A percentile compares a stretch with the other conserved stretches of the same genome.
Conservation (phyloP, 176 grass and related monocot genomes). For the Lolium perenne region DNA sequence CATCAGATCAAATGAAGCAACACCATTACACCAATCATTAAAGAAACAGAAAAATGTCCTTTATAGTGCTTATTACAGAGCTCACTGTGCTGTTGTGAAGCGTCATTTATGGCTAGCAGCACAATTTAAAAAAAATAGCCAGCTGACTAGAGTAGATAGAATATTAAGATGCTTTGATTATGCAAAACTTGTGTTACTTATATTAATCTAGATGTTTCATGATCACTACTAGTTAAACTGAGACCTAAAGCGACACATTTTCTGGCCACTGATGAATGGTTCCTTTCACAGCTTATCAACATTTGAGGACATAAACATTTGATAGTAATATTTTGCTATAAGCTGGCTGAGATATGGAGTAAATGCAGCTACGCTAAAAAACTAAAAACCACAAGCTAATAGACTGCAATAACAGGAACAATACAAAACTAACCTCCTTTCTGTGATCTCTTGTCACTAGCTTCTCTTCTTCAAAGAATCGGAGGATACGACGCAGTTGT, state of each 20-base stretch:
- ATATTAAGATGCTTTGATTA: not conserved
- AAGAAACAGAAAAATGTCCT: not conserved
- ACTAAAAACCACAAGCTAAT: not conserved
- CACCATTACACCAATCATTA: not conserved
- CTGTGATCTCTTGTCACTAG: slow-evolving; percentile 90
- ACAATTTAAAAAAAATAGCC: not conserved
- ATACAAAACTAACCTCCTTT: slow-evolving; percentile 79
- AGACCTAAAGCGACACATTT: not conserved
- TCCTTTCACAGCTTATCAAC: slow-evolving; percentile 2
- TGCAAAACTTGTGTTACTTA: not conserved
- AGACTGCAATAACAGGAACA: slow-evolving; percentile 17
- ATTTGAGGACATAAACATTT: slow-evolving; percentile 19
- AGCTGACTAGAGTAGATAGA: not conserved
- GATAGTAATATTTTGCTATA: not conserved
- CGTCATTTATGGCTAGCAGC: not conserved
- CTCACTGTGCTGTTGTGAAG: not conserved
- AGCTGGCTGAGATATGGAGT: slow-evolving; percentile 5
- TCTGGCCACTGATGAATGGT: not conserved
- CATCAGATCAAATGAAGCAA: slow-evolving; percentile 6
- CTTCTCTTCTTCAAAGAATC: slow-evolving; percentile 98
- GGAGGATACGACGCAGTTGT: slow-evolving; percentile 79
- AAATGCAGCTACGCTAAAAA: not conserved
- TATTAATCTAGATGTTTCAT: slow-evolving; percentile 1
- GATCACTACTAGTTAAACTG: slow-evolving; percentile 8
- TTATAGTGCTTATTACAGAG: not conserved